Conservation (phyloP, 2,329 filamentous ascomycete genomes). For the Hypomyces rosellus region DNA sequence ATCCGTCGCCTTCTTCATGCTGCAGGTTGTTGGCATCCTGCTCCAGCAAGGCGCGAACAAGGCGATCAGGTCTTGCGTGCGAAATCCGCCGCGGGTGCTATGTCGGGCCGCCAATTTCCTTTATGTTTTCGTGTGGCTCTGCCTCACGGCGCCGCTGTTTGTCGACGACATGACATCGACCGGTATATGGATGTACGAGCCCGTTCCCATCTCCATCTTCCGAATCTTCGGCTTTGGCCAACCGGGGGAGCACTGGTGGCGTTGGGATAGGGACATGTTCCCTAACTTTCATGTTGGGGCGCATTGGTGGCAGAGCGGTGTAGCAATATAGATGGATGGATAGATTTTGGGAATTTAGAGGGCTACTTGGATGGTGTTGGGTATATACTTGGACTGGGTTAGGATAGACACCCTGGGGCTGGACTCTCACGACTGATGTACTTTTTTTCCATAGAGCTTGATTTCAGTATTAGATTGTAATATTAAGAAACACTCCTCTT, state of each 20-base stretch:
- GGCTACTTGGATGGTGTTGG: too few relatives aligned
- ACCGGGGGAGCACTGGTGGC: constrained; percentile 57
- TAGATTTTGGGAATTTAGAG: background rate
- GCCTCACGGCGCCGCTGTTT: constrained; percentile 57
- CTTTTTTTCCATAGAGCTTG: background rate
- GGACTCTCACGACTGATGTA: too few relatives aligned
- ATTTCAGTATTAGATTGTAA: background rate
- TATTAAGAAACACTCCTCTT: background rate
- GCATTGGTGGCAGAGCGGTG: constrained; percentile 52
- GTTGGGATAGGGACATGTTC: constrained; percentile 53
- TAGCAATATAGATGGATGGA: constrained; percentile 22
- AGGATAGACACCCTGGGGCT: too few relatives aligned
- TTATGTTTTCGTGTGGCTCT: constrained; percentile 62
- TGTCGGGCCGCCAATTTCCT: constrained; percentile 52
- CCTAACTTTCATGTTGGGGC: constrained; percentile 51
- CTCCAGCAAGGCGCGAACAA: constrained; percentile 44
- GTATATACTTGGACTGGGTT: too few relatives aligned
- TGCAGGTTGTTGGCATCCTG: constrained; percentile 61
- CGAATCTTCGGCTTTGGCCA: constrained; percentile 59
- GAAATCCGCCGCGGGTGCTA: constrained; percentile 37
- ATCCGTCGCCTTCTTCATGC: constrained; percentile 63
- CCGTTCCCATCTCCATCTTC: constrained; percentile 68
- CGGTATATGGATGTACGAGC: constrained; percentile 76
- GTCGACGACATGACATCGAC: constrained; percentile 68
- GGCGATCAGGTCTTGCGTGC: constrained; percentile 26